A percentile compares a stretch with the other conserved stretches of the same genome.
These are phyloP conservation scores for Citropsis articulata DNA, from an alignment of 345 rosid species.

Conservation along the genomic window DNA sequence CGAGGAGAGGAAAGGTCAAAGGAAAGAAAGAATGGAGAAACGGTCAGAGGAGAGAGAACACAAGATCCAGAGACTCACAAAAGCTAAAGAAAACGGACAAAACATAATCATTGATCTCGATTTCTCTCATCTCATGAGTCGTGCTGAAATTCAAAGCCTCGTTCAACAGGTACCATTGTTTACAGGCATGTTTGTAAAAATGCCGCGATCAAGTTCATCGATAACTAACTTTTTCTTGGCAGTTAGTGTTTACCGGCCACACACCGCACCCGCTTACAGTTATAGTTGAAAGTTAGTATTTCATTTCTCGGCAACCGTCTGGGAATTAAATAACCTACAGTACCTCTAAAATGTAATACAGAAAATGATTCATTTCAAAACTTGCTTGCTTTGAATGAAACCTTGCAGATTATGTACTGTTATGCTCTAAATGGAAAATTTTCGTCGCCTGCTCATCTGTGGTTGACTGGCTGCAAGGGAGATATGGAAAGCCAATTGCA, in stretches of 20 bases:
- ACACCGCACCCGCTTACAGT: too few species aligned
- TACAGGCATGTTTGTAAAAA: not conserved
- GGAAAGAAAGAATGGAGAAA: constrained; percentile 76
- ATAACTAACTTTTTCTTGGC: too few species aligned
- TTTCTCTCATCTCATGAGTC: constrained; percentile 74
- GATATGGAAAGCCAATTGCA: constrained; percentile 66
- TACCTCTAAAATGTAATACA: too few species aligned
- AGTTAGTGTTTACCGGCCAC: too few species aligned
- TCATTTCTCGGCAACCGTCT: too few species aligned
- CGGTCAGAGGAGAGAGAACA: constrained; percentile 63
- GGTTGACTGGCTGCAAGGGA: constrained; percentile 83
- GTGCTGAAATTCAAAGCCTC: constrained; percentile 75
- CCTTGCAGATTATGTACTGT: constrained; percentile 80
- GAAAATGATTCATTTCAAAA: not conserved
- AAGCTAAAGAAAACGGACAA: constrained; percentile 64
- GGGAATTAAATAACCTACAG: not conserved
- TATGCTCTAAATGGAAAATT: constrained; percentile 83
- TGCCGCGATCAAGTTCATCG: not conserved
- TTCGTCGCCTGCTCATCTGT: constrained; percentile 58
- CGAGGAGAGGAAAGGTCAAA: constrained; percentile 55
- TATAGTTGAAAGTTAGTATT: not conserved
- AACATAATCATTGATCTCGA: constrained; percentile 81
- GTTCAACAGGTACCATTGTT: constrained; percentile 66
- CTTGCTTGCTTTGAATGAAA: not conserved
- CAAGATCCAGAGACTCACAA: constrained; percentile 54